These are phyloP conservation scores for Claviceps capensis DNA, from an alignment of 2,329 filamentous ascomycete species.

Conservation along the genomic window DNA sequence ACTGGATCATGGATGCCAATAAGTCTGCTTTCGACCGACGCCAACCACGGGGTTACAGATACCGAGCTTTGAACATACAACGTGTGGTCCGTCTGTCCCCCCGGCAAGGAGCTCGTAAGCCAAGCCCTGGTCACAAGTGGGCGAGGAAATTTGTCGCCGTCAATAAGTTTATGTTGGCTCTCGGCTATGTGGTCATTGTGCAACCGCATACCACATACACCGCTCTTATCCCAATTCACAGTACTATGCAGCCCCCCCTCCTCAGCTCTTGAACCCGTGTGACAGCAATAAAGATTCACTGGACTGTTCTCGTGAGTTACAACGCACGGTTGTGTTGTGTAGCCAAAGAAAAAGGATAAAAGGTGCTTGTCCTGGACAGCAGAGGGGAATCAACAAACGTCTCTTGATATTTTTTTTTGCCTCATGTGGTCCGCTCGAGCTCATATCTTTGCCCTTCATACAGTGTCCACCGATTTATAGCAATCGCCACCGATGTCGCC, in stretches of 20 bases:
- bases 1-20: conserved; percentile 18
- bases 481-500: neutral
- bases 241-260: neutral
- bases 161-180: neutral
- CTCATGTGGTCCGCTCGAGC: neutral
- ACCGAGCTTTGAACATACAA: conserved; percentile 16
- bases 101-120: neutral
- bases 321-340: neutral
- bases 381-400: neutral
- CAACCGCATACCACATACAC: neutral
- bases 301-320: neutral
- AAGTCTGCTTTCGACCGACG: conserved; percentile 20
- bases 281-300: no score
- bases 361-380: neutral
- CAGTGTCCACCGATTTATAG: neutral
- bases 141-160: neutral
- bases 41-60: conserved; percentile 19
- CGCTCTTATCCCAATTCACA: neutral
- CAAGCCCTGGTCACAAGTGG: neutral
- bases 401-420: no score
- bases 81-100: neutral
- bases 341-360: neutral
- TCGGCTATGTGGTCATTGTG: neutral
- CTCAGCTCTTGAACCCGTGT: neutral
- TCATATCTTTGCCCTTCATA: neutral